Evolutionary conservation across 805 yeast genomes (phyloP).

Genomic region (Lachancea dasiensis): DNA sequence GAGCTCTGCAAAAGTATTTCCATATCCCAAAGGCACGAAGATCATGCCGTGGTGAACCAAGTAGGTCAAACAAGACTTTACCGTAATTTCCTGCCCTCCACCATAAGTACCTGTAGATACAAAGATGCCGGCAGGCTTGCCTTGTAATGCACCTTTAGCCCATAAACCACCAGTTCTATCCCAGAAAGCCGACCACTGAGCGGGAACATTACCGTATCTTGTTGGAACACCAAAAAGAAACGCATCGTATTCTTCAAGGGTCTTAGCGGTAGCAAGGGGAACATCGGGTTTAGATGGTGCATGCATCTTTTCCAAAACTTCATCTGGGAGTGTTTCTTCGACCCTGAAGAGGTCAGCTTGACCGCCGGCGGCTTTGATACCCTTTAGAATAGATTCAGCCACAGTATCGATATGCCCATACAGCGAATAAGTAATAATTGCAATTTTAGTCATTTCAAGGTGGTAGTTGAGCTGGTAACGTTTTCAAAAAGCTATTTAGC

Average conservation of each 20-base stretch:
- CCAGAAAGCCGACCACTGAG: slow-evolving; percentile 73
- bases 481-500: too few relatives aligned
- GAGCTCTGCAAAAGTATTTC: slow-evolving; percentile 47
- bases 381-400: slow-evolving; percentile 63
- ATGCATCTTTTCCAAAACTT: slow-evolving; percentile 48
- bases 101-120: slow-evolving; percentile 67
- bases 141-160: slow-evolving; percentile 62
- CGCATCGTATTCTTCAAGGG: slow-evolving; percentile 60
- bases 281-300: slow-evolving; percentile 57
- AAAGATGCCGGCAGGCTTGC: slow-evolving; percentile 70
- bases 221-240: slow-evolving; percentile 77
- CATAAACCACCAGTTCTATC: slow-evolving; percentile 73
- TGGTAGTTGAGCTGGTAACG: too few relatives aligned
- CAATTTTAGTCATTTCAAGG: slow-evolving; percentile 35
- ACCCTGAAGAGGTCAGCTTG: slow-evolving; percentile 66
- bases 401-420: slow-evolving; percentile 69
- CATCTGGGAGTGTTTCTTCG: slow-evolving; percentile 65
- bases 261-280: slow-evolving; percentile 54
- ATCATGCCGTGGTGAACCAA: slow-evolving; percentile 73
- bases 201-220: slow-evolving; percentile 68
- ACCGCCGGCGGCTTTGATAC: slow-evolving; percentile 65
- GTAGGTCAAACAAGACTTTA: slow-evolving; percentile 49
- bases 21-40: slow-evolving; percentile 73
- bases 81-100: slow-evolving; percentile 77
- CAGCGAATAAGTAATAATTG: slow-evolving; percentile 61